Conservation (phyloP, 192 early-diverging fungal genomes). For the Funneliformis mosseae region DNA sequence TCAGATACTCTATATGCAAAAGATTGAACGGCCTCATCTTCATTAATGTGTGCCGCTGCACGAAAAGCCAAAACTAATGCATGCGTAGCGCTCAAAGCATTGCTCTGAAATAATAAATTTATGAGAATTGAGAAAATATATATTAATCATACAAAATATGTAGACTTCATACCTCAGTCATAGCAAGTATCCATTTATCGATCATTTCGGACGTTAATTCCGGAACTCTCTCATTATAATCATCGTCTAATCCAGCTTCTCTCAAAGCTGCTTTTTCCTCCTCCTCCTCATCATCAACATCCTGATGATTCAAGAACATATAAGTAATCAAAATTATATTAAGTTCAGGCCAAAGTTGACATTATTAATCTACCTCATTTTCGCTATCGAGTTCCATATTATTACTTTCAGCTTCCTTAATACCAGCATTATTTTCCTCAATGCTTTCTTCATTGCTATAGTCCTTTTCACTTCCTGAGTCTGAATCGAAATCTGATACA, state of each 20-base stretch:
- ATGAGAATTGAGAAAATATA: not conserved
- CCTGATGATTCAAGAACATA: not conserved
- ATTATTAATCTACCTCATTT: constrained; percentile 30
- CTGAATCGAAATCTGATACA: constrained; percentile 46
- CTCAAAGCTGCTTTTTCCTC: not conserved
- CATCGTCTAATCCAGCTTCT: not conserved
- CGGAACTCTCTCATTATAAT: constrained; percentile 30
- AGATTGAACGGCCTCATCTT: constrained; percentile 56
- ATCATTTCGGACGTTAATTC: constrained; percentile 71
- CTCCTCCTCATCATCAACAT: not conserved
- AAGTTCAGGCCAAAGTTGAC: not conserved
- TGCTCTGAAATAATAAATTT: constrained; percentile 23
- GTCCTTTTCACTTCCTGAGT: constrained; percentile 40
- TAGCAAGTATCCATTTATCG: constrained; percentile 65
- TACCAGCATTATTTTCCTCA: constrained; percentile 30
- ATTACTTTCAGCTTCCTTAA: constrained; percentile 35
- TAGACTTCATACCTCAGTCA: constrained; percentile 35
- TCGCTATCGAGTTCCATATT: constrained; percentile 6
- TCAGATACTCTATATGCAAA: constrained; percentile 74
- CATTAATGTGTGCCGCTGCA: constrained; percentile 75
- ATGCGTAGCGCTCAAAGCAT: constrained; percentile 71
- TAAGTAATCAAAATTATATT: no score
- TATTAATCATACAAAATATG: not conserved
- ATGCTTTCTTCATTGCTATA: constrained; percentile 40
- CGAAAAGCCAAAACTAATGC: constrained; percentile 84